A percentile compares a stretch with the other conserved stretches of the same genome.
phyloP scores from a whole-genome alignment of 148 eudicot species.

The Vaccinium vitisidaea region DNA sequence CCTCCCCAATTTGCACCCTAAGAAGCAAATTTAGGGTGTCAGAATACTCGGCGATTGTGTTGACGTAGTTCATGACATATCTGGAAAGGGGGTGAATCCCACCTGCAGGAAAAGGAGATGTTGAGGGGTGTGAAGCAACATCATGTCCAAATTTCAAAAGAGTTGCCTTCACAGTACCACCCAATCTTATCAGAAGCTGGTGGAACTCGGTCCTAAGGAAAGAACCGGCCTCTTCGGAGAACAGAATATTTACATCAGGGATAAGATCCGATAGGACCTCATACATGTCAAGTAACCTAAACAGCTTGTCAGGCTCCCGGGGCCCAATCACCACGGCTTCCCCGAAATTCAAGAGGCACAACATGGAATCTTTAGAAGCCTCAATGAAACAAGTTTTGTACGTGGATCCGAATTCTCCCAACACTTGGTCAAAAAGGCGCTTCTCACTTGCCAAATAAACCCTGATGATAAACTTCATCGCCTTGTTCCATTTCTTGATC shows the following conservation, averaged over 20 bases:
- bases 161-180: constrained; percentile 47
- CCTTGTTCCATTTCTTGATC: constrained; percentile 61
- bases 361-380: constrained; percentile 47
- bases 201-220: constrained; percentile 49
- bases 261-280: constrained; percentile 48
- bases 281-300: constrained; percentile 64
- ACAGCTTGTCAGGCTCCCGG: constrained; percentile 62
- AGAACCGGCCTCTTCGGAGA: constrained; percentile 37
- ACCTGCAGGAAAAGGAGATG: constrained; percentile 49
- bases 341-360: constrained; percentile 70
- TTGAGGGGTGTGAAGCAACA: constrained; percentile 46
- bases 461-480: constrained; percentile 44
- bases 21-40: constrained; percentile 58
- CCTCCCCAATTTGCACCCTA: constrained; percentile 16
- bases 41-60: constrained; percentile 37
- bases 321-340: constrained; percentile 64
- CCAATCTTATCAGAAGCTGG: constrained; percentile 42
- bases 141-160: constrained; percentile 47
- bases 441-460: constrained; percentile 58
- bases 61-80: constrained; percentile 77
- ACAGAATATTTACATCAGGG: constrained; percentile 44
- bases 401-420: constrained; percentile 36
- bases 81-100: constrained; percentile 65
- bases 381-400: constrained; percentile 47
- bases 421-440: constrained; percentile 50